Evolutionary conservation across 257 asterid species (phyloP).

Genomic region (Eustoma russellianum): DNA sequence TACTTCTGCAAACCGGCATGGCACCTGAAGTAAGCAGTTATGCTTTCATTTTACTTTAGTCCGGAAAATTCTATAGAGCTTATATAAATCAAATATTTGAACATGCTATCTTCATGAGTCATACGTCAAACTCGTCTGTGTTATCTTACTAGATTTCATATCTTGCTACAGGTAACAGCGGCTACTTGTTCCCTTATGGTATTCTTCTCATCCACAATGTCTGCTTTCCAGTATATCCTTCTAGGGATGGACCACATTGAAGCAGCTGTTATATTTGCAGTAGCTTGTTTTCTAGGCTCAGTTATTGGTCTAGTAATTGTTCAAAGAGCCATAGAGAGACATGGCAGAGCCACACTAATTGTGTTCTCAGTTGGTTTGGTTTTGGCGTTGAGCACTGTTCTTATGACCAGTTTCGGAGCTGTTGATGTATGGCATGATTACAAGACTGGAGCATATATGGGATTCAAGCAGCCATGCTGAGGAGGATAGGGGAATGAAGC

Average conservation of each 20-base stretch:
- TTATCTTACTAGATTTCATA: neutral
- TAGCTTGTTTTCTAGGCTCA: constrained; percentile 54
- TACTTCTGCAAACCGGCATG: constrained; percentile 73
- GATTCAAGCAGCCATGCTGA: constrained; percentile 72
- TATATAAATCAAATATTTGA: neutral
- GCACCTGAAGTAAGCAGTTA: constrained; percentile 54
- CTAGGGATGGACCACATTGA: constrained; percentile 59
- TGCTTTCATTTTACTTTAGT: neutral
- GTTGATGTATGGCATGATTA: constrained; percentile 65
- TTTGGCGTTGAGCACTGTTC: constrained; percentile 73
- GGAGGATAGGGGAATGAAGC: neutral
- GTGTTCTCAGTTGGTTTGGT: constrained; percentile 78
- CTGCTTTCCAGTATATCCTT: constrained; percentile 61
- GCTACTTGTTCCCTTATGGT: constrained; percentile 92
- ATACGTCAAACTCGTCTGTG: neutral
- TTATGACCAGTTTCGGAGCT: constrained; percentile 70
- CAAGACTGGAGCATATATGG: constrained; percentile 59
- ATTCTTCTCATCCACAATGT: constrained; percentile 85
- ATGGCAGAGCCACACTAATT: constrained; percentile 75
- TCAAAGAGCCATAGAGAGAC: constrained; percentile 46
- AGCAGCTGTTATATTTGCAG: constrained; percentile 41
- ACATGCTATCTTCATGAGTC: neutral
- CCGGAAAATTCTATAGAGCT: neutral
- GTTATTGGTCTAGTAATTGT: constrained; percentile 47
- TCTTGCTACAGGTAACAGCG: constrained; percentile 55